phyloP scores from a whole-genome alignment of 2,329 filamentous ascomycete genomes.

The Fusarium virguliforme region DNA sequence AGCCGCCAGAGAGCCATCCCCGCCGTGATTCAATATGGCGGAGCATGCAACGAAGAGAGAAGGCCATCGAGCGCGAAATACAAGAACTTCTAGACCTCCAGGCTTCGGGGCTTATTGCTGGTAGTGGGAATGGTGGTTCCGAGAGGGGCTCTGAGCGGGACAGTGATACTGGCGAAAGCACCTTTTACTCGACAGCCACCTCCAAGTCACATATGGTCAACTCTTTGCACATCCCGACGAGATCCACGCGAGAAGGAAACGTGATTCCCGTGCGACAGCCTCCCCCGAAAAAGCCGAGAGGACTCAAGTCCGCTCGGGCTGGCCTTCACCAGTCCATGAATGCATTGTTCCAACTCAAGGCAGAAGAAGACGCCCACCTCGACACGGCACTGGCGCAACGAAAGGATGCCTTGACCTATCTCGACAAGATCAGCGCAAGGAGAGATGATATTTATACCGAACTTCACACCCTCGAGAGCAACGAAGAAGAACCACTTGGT shows the following conservation, averaged over 20 bases:
- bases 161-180: conserved; percentile 62
- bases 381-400: conserved; percentile 71
- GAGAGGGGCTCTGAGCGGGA: conserved; percentile 52
- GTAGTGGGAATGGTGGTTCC: conserved; percentile 52
- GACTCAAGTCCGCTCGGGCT: conserved; percentile 74
- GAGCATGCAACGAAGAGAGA: conserved; percentile 63
- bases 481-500: conserved; percentile 71
- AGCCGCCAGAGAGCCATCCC: conserved; percentile 48
- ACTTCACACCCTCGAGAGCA: conserved; percentile 69
- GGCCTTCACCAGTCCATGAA: conserved; percentile 76
- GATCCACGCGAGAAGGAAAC: conserved; percentile 61
- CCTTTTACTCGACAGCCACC: conserved; percentile 59
- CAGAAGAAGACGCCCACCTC: conserved; percentile 76
- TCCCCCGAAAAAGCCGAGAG: conserved; percentile 63
- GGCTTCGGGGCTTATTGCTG: conserved; percentile 61
- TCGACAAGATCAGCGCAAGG: conserved; percentile 69
- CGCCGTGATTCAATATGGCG: conserved; percentile 65
- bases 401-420: conserved; percentile 70
- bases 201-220: conserved; percentile 60
- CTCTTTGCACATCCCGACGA: conserved; percentile 61
- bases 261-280: conserved; percentile 76
- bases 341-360: conserved; percentile 76
- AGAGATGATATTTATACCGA: conserved; percentile 67
- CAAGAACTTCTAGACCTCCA: conserved; percentile 67
- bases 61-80: conserved; percentile 63